These are phyloP conservation scores for Fusarium mexicanum DNA, from an alignment of 2,329 filamentous ascomycete species.

Conservation along the genomic window DNA sequence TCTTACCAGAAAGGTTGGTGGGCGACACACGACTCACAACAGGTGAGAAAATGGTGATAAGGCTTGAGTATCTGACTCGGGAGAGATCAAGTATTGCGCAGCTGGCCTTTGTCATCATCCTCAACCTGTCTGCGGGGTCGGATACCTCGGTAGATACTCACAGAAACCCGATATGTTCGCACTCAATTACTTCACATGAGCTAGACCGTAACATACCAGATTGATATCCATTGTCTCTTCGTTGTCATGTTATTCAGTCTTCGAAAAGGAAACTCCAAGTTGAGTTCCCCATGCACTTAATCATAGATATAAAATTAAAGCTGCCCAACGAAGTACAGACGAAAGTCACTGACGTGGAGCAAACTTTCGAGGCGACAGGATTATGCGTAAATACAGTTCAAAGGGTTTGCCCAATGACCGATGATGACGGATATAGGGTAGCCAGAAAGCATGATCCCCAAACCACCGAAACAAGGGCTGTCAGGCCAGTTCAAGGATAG, in stretches of 20 bases:
- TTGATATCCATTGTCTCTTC: too few species aligned
- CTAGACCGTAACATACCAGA: too few species aligned
- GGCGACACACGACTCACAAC: slow-evolving; percentile 8
- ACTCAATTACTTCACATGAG: too few species aligned
- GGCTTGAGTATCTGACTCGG: slow-evolving; percentile 8
- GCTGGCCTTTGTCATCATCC: background rate
- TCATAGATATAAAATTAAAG: background rate
- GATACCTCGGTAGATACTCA: background rate
- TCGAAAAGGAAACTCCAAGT: background rate
- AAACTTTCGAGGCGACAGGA: background rate
- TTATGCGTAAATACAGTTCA: background rate
- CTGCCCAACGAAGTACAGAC: background rate
- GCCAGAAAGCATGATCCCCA: background rate
- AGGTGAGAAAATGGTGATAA: background rate
- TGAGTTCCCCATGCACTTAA: background rate
- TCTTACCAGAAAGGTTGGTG: background rate
- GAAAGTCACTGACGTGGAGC: too few species aligned
- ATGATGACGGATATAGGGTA: background rate
- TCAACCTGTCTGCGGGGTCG: background rate
- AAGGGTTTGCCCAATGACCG: background rate
- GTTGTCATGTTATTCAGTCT: too few species aligned
- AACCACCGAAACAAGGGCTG: background rate
- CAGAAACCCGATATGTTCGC: background rate
- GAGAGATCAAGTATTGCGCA: background rate
- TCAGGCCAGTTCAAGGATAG: background rate